Evolutionary conservation across 148 eudicot species (phyloP).

Genomic region (Rhododendron mucronatum): DNA sequence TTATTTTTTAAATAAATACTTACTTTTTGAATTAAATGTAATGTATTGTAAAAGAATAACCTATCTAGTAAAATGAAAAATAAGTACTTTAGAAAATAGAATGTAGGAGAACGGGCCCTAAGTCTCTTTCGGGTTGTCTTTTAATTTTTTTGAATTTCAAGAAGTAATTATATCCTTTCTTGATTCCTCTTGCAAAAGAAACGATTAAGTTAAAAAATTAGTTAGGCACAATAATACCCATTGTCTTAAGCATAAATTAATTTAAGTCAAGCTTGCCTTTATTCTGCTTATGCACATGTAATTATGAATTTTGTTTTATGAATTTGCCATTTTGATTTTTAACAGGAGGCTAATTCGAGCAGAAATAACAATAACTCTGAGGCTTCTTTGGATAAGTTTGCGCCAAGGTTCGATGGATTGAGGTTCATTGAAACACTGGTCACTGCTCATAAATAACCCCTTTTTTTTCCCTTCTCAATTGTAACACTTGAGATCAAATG

Average conservation of each 20-base stretch:
- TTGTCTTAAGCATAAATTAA: neutral
- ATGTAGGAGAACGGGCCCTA: no score
- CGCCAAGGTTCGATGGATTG: slow-evolving; percentile 14
- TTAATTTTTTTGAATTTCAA: no score
- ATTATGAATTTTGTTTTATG: neutral
- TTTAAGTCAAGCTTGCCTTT: neutral
- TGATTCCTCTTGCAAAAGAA: no score
- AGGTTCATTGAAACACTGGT: slow-evolving; percentile 17
- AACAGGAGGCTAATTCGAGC: neutral
- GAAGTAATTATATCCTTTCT: no score
- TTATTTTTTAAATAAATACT: no score
- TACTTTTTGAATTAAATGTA: no score
- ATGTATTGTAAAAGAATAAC: no score
- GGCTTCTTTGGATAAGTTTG: slow-evolving; percentile 7
- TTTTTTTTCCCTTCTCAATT: neutral
- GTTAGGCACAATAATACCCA: neutral
- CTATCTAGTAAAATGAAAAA: no score
- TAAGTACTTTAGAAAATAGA: no score
- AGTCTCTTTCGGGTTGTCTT: no score
- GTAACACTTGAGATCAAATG: neutral
- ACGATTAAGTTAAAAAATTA: no score
- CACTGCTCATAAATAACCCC: slow-evolving; percentile 8
- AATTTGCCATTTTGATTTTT: neutral
- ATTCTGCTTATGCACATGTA: neutral
- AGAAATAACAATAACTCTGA: neutral